Base-by-base conservation (phyloP, 768 basidiomycete genomes). In the Xerocomellus intermedius region DNA sequence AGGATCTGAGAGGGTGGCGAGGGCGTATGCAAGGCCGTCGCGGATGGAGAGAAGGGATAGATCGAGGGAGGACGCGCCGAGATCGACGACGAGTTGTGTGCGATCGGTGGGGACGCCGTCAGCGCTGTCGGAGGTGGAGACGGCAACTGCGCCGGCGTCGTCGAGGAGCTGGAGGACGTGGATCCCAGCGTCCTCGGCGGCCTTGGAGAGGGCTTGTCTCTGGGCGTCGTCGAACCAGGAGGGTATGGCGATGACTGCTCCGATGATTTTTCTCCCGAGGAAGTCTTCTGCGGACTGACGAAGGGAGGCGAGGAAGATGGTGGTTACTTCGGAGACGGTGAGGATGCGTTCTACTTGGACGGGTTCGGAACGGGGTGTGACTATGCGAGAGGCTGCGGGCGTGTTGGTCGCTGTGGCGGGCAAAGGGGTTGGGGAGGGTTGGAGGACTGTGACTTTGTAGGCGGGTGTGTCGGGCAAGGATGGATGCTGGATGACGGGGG, bases 241-340 rank as follows among this genome's bases (percentile, higher is more conserved):
- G 0, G 96, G 94, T 8, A 90, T 80, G 50, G 85, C 84, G 68
- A 98, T 82, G 54, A 98, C 96, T 22, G 91, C 89, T 39, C 89
- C 90, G 42, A 82, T 74, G 35, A 91, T 77, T 28, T 82, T 80
- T 66, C 83, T 85, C 13, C 94, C 93, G 13, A 98, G 81, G 73
- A 95, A 98, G 69, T 94, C 93, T 61, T 87, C 83, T 7, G 95
- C 96, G 36, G 91, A 94, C 58, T 89, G 79, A 57, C 93, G 73
- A 33, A 99, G 84, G 4, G 89, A 91, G 49, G 78, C 77, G 36
- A 99, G 79, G 82, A 96, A 98, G 63, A 94, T 82, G 38, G 87
- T 81, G 30, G 91, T 83, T 13, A 87, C 89, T 65, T 98, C 94
- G 17, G 85, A 83, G 2, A 89, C 86, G 43, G 91, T 91, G 26